Evolutionary conservation across 176 grass and related monocot species (phyloP), one percentile per base, ranked within the genome.

Genomic region (Secale cereale): DNA sequence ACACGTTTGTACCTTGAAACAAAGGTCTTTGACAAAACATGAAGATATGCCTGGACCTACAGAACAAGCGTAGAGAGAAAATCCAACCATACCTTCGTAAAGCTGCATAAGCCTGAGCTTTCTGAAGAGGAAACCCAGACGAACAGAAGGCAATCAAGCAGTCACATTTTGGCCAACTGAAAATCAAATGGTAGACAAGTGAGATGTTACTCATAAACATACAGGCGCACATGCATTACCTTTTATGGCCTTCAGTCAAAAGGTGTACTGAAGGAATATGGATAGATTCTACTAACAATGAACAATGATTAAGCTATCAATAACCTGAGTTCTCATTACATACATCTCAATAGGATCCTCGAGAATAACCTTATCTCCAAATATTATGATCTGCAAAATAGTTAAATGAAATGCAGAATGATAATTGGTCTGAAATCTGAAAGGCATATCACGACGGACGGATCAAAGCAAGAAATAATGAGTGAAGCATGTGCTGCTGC

Each of bases 61-160:
- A 76, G 20, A 74, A 52, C 73, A 65, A 77, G 16, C 10, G 7
- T 77, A 56, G 5, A 56, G 52, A 77, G 22, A 77, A 77, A 45
- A 36, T 35, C 22, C 32, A 78, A 54, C 2, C 36, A 68, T 84
- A 98, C 97, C 90, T 95, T 81, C 87, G 88, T 71, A 98, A 85
- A 84, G 91, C 81, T 59, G 89, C 90, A 91, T 98, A 98, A 65
- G 70, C 85, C 92, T 98, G 86, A 82, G 85, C 88, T 56, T 98
- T 98, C 91, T 94, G 30, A 45, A 98, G 90, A 60, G 97, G 97
- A 89, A 91, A 98, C 81, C 97, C 93, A 82, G 97, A 89, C 11
- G 97, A 98, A 86, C 93, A 92, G 86, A 98, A 98, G 29, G 97
- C 97, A 89, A 98, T 92, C 86, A 98, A 90, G 82, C 97, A 98